Evolutionary conservation across 1,284 basidiomycete genomes (phyloP).

Genomic region (Microbotryum lychnidis-dioicae): DNA sequence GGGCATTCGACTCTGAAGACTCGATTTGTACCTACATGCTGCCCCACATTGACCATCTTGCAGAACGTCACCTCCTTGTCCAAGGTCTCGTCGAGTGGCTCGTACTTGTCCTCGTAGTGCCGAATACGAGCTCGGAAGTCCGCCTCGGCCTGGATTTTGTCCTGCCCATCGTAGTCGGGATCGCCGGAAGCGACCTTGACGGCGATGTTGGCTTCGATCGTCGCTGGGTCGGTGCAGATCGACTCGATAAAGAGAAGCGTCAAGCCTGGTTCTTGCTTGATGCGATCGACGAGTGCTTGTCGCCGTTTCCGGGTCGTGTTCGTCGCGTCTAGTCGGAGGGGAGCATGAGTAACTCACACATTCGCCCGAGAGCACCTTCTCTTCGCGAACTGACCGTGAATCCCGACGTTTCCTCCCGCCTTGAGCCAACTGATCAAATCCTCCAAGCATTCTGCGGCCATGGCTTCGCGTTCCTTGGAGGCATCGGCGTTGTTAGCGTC

Average conservation of each 20-base stretch:
- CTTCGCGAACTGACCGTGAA: constrained; percentile 67
- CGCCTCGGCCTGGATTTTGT: constrained; percentile 70
- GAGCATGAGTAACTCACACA: not conserved
- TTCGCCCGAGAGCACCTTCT: not conserved
- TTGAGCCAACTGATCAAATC: constrained; percentile 93
- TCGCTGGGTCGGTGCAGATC: constrained; percentile 81
- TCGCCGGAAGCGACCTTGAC: constrained; percentile 93
- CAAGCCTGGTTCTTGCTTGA: constrained; percentile 83
- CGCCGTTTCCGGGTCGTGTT: constrained; percentile 74
- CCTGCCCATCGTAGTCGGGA: constrained; percentile 90
- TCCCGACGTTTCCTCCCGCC: constrained; percentile 84
- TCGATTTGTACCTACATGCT: constrained; percentile 53
- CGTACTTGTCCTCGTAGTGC: constrained; percentile 92
- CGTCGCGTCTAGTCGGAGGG: constrained; percentile 62
- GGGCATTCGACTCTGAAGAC: not conserved
- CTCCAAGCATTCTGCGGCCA: constrained; percentile 88
- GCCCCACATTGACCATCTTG: constrained; percentile 79
- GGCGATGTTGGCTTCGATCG: constrained; percentile 91
- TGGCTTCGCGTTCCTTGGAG: constrained; percentile 64
- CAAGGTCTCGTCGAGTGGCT: constrained; percentile 76
- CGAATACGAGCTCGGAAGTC: constrained; percentile 89
- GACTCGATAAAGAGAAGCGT: constrained; percentile 90
- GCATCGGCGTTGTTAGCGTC: constrained; percentile 77
- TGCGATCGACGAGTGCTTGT: constrained; percentile 65
- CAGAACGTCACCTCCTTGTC: constrained; percentile 64